These are phyloP conservation scores for Amanita brunnescens DNA, from an alignment of 768 basidiomycete genomes.

Conservation along the genomic window DNA sequence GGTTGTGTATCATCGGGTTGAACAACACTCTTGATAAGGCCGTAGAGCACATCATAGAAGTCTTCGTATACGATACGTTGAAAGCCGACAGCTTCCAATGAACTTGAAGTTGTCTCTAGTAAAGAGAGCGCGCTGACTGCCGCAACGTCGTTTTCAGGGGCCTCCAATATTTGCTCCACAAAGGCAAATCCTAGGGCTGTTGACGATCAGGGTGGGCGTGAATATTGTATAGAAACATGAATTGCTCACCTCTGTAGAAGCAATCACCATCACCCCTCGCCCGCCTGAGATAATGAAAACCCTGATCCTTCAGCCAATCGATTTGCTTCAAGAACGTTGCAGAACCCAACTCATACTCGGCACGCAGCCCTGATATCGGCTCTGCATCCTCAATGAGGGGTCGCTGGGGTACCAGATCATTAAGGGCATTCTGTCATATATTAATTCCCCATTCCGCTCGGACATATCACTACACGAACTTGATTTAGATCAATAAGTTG, in stretches of 20 bases:
- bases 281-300: slow-evolving; percentile 60
- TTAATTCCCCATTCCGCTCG: background rate
- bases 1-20: slow-evolving; percentile 26
- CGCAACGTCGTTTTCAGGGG: slow-evolving; percentile 34
- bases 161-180: slow-evolving; percentile 56
- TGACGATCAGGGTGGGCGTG: background rate
- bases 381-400: slow-evolving; percentile 49
- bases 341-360: slow-evolving; percentile 58
- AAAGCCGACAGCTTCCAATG: slow-evolving; percentile 53
- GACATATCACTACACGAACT: slow-evolving; percentile 6
- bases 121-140: slow-evolving; percentile 43
- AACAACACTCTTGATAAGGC: slow-evolving; percentile 39
- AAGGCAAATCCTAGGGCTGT: slow-evolving; percentile 79
- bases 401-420: slow-evolving; percentile 29
- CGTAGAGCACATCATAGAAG: slow-evolving; percentile 57
- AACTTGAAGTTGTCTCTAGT: slow-evolving; percentile 37
- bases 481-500: slow-evolving; percentile 17
- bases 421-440: slow-evolving; percentile 11
- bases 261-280: slow-evolving; percentile 86
- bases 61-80: slow-evolving; percentile 64
- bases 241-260: slow-evolving; percentile 74
- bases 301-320: slow-evolving; percentile 52
- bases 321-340: slow-evolving; percentile 65
- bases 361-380: slow-evolving; percentile 45
- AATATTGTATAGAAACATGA: background rate